Evolutionary conservation across 202 grass and related monocot genomes (phyloP).

Genomic region (Dendrocalamus latiflorus): DNA sequence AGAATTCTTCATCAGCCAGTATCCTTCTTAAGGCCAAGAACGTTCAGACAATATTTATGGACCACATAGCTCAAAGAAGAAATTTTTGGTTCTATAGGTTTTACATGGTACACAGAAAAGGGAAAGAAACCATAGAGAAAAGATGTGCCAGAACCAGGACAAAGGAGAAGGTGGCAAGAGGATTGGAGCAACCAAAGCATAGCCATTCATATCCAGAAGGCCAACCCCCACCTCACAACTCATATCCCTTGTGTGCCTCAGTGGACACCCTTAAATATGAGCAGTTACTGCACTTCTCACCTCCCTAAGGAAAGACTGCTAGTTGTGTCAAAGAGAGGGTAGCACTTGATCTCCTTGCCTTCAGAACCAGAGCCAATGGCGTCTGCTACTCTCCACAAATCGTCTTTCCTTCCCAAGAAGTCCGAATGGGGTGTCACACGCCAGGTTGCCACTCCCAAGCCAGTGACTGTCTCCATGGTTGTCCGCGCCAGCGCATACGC

Average conservation of each 20-base stretch:
- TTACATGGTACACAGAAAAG: slow-evolving; percentile 38
- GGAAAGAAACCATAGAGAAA: background rate
- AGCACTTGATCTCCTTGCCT: slow-evolving; percentile 33
- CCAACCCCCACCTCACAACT: slow-evolving; percentile 72
- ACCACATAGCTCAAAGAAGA: background rate
- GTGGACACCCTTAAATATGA: slow-evolving; percentile 54
- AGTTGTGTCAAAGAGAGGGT: slow-evolving; percentile 27
- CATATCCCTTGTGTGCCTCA: slow-evolving; percentile 62
- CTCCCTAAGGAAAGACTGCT: slow-evolving; percentile 40
- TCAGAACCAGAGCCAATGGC: slow-evolving; percentile 56
- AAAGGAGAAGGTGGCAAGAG: slow-evolving; percentile 51
- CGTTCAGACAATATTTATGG: slow-evolving; percentile 38
- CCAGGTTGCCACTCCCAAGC: slow-evolving; percentile 40
- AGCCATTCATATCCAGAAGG: slow-evolving; percentile 63
- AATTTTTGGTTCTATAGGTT: background rate
- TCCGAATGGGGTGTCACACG: slow-evolving; percentile 57
- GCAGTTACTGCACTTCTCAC: slow-evolving; percentile 37
- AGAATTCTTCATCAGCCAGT: slow-evolving; percentile 28
- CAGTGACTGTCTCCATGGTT: slow-evolving; percentile 56
- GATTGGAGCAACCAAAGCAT: slow-evolving; percentile 57
- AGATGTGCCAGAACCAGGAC: slow-evolving; percentile 34
- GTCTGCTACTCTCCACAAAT: slow-evolving; percentile 90
- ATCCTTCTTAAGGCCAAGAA: slow-evolving; percentile 33
- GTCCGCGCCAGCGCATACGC: slow-evolving; percentile 66
- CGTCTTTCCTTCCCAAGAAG: slow-evolving; percentile 95